Evolutionary conservation across 495 filamentous ascomycete genomes (phyloP), one percentile per base, ranked within the genome.

Genomic region (Trichocladium uniseriatum): DNA sequence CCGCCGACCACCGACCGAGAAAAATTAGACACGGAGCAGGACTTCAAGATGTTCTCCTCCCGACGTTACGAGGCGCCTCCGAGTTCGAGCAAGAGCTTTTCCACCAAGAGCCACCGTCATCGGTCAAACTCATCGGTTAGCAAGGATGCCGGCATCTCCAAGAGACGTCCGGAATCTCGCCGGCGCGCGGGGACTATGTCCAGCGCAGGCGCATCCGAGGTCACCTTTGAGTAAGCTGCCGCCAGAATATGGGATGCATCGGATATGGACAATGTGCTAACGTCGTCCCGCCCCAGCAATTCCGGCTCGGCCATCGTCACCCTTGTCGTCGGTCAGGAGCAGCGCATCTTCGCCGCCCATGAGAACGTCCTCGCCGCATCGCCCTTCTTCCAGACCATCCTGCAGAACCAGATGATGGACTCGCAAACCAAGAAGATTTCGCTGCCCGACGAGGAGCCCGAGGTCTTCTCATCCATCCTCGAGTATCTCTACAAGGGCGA

Each of bases 401-500:
- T 78, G 43, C 74, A 77, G 48, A 73, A 75, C 45, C 75, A 82
- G 56, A 83, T 83, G 68, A 72, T 81, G 62, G 78, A 81, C 51
- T 60, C 78, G 5, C 63, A 74, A 54, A 73, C 74, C 57, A 88
- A 86, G 67, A 79, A 80, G 51, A 80, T 94, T 56, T 70, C 82
- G 44, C 80, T 96, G 21, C 86, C 90, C 5, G 79, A 89, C 47
- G 89, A 95, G 66, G 79, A 88, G 57, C 86, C 90, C 14, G 88
- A 94, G 62, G 81, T 92, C 58, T 86, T 96, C 74, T 92, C 89
- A 22, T 88, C 84, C 16, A 74, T 96, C 15, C 80, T 96, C 42
- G 89, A 95, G 63, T 95, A 84, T 59, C 81, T 95, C 50, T 95
- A 96, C 77, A 90, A 75, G 68, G 89, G 86, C 54, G 89, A 95